Evolutionary conservation across 83 land plant genomes (phyloP), one percentile per base, ranked within the genome.

Genomic region (Picea abies): DNA sequence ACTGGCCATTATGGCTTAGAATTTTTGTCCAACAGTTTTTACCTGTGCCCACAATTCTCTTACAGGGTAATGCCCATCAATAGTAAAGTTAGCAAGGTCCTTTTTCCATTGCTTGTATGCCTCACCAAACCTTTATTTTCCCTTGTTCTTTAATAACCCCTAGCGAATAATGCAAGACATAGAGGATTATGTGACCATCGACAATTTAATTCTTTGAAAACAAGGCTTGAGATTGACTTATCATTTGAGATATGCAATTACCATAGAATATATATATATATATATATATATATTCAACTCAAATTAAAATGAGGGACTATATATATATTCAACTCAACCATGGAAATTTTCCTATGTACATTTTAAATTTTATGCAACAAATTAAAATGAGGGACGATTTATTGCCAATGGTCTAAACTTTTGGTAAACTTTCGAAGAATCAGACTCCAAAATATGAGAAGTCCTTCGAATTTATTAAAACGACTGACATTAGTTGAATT

Each of bases 31-130:
- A 97, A 84, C 97, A 94, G 72, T 73, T 84, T 78, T 87, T 88
- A 20, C 97, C 26, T 98, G 90, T 19, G 72, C 90, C 99, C 99
- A 97, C 63, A 97, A 84, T 85, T 97, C 99, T 76, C 99, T 89
- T 67, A 97, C 99, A 16, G 99, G 99, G 80, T 92, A 96, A 79
- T 97, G 99, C 26, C 88, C 95, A 91, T 97, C 99, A 76, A 97
- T 97, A 80, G 63, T 83, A 81, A 97, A 97, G 82, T 97, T 96
- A 11, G 90, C 84, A 63, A 98, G 89, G 87, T 97, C 95, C 71
- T 71, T 91, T 82, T 97, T 96, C 99, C 99, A 97, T 60, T 86
- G 92, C 23, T 84, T 84, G 78, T 88, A 97, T 39, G 95, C 90
- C 12, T 84, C 89, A 23, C 99, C 98, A 89, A 82, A 97, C 76